These are phyloP conservation scores for Fusarium solani-melongenae DNA, from an alignment of 2,329 filamentous ascomycete species.

Conservation along the genomic window DNA sequence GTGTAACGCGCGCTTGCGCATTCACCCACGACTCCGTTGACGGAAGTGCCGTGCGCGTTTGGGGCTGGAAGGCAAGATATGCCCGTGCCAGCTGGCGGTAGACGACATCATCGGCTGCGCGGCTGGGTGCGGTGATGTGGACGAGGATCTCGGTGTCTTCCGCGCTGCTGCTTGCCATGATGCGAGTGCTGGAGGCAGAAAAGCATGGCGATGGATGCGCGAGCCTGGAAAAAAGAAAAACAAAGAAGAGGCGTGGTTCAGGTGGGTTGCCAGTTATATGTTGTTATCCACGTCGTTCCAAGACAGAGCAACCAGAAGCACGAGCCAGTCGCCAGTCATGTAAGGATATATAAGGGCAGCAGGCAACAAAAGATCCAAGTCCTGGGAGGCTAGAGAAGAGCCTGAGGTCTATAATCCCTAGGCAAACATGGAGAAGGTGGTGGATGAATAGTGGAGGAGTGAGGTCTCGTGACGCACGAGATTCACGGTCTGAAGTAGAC, in stretches of 20 bases:
- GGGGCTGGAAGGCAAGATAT: constrained; percentile 61
- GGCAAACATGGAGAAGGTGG: not conserved
- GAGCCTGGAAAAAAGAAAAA: not conserved
- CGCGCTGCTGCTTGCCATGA: constrained; percentile 41
- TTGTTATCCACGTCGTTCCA: constrained; percentile 13
- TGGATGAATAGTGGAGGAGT: constrained; percentile 7
- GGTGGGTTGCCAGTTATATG: constrained; percentile 10
- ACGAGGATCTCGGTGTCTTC: constrained; percentile 64
- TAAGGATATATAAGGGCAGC: not conserved
- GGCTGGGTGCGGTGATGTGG: constrained; percentile 65
- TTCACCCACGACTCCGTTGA: not conserved
- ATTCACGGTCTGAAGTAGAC: constrained; percentile 23
- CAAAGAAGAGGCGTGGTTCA: not conserved
- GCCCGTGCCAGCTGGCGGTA: constrained; percentile 63
- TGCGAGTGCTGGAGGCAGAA: constrained; percentile 14
- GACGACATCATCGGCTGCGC: constrained; percentile 57
- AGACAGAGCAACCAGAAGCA: constrained; percentile 17
- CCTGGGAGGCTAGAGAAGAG: not conserved
- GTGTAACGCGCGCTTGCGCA: not conserved
- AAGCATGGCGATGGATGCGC: constrained; percentile 39
- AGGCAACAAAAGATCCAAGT: constrained; percentile 1
- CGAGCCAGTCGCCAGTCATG: constrained; percentile 23
- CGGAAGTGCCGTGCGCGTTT: constrained; percentile 20
- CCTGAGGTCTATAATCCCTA: not conserved
- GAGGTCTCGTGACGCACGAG: constrained; percentile 7